These are phyloP conservation scores for Xerocomus minutiporus DNA, from an alignment of 1,284 basidiomycete genomes.

Conservation along the genomic window DNA sequence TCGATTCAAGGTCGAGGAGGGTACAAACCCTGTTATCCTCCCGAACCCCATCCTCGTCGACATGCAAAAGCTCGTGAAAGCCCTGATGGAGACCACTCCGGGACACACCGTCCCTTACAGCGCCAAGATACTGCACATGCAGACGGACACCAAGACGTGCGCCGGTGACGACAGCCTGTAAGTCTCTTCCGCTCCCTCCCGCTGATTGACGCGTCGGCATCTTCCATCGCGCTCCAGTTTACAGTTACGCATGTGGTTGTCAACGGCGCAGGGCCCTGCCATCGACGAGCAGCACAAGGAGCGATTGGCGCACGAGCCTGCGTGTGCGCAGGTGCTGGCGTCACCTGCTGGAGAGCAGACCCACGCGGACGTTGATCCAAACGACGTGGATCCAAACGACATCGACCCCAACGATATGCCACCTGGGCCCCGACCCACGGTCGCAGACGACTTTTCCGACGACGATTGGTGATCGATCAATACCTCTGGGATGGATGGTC, in stretches of 20 bases:
- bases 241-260: conserved; percentile 30
- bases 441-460: conserved; percentile 25
- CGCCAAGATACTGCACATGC: conserved; percentile 27
- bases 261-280: conserved; percentile 30
- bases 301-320: conserved; percentile 16
- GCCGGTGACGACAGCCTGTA: conserved; percentile 34
- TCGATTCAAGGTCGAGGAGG: conserved; percentile 1
- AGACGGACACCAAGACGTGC: conserved; percentile 24
- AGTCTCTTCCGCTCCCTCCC: conserved; percentile 1
- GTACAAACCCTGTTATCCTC: not conserved
- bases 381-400: not conserved
- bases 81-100: conserved; percentile 24
- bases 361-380: not conserved
- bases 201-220: not conserved
- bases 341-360: not conserved
- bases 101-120: conserved; percentile 25
- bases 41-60: conserved; percentile 22
- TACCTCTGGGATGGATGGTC: no score
- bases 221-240: conserved; percentile 14
- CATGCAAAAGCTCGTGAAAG: conserved; percentile 23
- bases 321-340: conserved; percentile 12
- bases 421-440: conserved; percentile 3
- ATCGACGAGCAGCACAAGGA: conserved; percentile 30
- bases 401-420: conserved; percentile 20
- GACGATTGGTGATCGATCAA: conserved; percentile 22